Conservation (phyloP, 352 stramenopile species). For the Phytophthora hibernalis region DNA sequence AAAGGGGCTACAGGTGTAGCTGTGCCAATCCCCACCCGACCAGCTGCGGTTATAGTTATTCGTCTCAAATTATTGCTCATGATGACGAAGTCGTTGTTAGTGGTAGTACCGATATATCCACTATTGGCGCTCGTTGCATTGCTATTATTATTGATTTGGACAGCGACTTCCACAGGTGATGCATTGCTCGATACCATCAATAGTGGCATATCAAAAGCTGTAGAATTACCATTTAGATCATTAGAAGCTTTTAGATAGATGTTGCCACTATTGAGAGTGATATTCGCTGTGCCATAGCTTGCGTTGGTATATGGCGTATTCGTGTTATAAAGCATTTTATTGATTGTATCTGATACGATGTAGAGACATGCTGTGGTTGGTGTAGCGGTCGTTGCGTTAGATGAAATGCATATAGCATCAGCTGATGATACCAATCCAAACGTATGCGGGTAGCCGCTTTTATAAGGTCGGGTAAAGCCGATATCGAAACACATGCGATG, state of each 20-base stretch:
- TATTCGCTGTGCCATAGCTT: constrained; percentile 8
- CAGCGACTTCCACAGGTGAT: neutral
- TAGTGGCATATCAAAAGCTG: neutral
- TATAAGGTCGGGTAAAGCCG: constrained; percentile 25
- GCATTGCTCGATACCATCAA: neutral
- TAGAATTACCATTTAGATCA: neutral
- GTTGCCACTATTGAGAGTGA: constrained; percentile 15
- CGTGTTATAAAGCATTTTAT: constrained; percentile 26
- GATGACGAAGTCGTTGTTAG: neutral
- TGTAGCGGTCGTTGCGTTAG: neutral
- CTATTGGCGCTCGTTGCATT: neutral
- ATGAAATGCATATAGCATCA: neutral
- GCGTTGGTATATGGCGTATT: constrained; percentile 23
- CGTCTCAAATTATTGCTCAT: neutral
- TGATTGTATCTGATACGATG: constrained; percentile 20
- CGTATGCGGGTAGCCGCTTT: constrained; percentile 22
- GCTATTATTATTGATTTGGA: neutral
- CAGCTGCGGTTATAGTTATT: neutral
- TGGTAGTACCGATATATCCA: neutral
- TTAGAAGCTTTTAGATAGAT: constrained; percentile 19
- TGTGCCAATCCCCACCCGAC: neutral
- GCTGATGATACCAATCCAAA: constrained; percentile 1
- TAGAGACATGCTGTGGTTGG: constrained; percentile 21
- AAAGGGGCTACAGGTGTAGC: no score
- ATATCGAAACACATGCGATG: constrained; percentile 35